Percentiles rank a stretch among this genome's conserved stretches.
These are phyloP conservation scores for Eustoma russellianum DNA, from an alignment of 257 asterid genomes.

Conservation along the genomic window DNA sequence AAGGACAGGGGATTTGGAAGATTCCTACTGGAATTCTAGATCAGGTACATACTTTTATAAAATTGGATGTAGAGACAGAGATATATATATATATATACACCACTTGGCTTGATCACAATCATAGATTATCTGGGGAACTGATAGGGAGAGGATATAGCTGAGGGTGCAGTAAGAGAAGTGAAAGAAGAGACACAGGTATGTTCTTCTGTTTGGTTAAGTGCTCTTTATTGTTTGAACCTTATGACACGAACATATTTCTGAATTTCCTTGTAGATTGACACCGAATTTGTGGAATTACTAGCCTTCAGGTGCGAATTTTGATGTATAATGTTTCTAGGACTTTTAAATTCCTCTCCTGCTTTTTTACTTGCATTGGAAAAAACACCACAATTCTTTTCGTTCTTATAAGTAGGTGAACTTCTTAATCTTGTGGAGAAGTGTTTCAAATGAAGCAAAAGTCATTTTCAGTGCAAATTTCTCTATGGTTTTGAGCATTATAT, in stretches of 20 bases:
- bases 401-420: too few relatives aligned
- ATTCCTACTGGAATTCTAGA: slow-evolving; percentile 70
- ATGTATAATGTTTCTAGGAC: too few relatives aligned
- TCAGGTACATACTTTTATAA: slow-evolving; percentile 32
- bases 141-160: slow-evolving; percentile 64
- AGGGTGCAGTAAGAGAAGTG: slow-evolving; percentile 64
- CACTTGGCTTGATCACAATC: neutral
- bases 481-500: too few relatives aligned
- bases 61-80: neutral
- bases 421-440: too few relatives aligned
- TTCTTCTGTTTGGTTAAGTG: neutral
- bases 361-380: too few relatives aligned
- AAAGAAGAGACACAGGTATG: slow-evolving; percentile 86
- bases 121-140: neutral
- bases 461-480: too few relatives aligned
- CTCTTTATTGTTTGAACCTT: too few relatives aligned
- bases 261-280: slow-evolving; percentile 30
- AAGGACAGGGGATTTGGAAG: slow-evolving; percentile 59
- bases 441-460: too few relatives aligned
- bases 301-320: slow-evolving; percentile 29
- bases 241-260: too few relatives aligned
- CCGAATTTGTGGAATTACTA: slow-evolving; percentile 41
- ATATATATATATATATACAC: neutral
- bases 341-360: too few relatives aligned
- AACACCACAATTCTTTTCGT: too few relatives aligned